phyloP scores from a whole-genome alignment of 345 rosid species.

The Bruguiera gymnorhiza region DNA sequence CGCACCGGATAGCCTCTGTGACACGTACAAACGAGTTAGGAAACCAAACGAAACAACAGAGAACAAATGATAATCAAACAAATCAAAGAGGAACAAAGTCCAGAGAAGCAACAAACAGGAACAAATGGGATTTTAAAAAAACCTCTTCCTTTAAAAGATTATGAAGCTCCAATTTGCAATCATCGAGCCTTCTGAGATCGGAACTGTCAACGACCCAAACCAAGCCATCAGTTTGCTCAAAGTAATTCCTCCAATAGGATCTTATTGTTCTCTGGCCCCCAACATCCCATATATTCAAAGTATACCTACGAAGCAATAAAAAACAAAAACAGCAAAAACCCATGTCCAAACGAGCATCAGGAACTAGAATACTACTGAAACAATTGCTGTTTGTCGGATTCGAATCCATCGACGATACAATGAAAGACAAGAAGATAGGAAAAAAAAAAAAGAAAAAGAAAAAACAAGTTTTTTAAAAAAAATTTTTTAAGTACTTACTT shows the following conservation, averaged over 20 bases:
- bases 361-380: background rate
- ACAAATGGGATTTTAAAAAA: background rate
- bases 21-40: slow-evolving; percentile 10
- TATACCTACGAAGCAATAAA: slow-evolving; percentile 45
- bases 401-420: too few relatives aligned
- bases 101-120: background rate
- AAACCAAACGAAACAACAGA: background rate
- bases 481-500: slow-evolving; percentile 35
- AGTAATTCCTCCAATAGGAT: slow-evolving; percentile 94
- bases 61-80: background rate
- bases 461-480: background rate
- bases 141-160: slow-evolving; percentile 97
- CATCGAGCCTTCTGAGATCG: slow-evolving; percentile 85
- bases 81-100: background rate
- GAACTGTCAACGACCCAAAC: slow-evolving; percentile 97
- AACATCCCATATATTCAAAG: slow-evolving; percentile 87
- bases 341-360: background rate
- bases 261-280: slow-evolving; percentile 94
- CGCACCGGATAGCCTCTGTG: slow-evolving; percentile 88
- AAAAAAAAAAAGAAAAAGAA: background rate
- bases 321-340: background rate
- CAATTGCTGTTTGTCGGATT: too few relatives aligned
- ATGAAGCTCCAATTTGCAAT: slow-evolving; percentile 85
- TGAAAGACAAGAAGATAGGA: too few relatives aligned
- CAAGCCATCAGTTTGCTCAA: slow-evolving; percentile 96